Evolutionary conservation across 805 yeast species (phyloP), one percentile per base, ranked within the genome.

Genomic region (Scheffersomyces stipitis): DNA sequence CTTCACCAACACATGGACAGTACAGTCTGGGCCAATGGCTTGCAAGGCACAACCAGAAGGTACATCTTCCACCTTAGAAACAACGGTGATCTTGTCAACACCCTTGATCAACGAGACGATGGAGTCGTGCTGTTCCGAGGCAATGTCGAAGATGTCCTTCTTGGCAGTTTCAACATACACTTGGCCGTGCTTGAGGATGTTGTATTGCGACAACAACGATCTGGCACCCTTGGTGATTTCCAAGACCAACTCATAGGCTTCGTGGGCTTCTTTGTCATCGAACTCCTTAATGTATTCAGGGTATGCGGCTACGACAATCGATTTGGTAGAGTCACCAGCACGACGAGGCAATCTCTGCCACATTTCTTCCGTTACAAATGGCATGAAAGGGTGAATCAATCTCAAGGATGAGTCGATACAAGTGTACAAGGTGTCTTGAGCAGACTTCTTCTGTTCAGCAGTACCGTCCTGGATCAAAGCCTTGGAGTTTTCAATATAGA

Each of bases 271-370:
- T 18, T 54, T 70, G 52, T 90, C 80, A 58, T 78, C 80, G 44
- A 78, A 86, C 37, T 76, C 78, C 37, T 68, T 52, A 36, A 70
- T 69, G 62, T 71, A 83, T 37, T 64, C 76, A 39, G 99, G 99
- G 71, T 81, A 93, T 33, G 72, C 51, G 28, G 96, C 95, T 58
- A 79, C 78, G 34, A 81, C 81, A 60, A 93, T 88, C 15, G 96
- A 76, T 34, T 64, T 69, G 18, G 88, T 71, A 15, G 66, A 65
- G 53, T 86, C 96, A 36, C 80, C 69, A 5, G 78, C 75, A 60
- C 96, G 81, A 56, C 85, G 83, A 53, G 98, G 98, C 56, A 93
- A 72, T 68, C 98, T 86, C 73, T 93, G 99, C 97, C 97, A 93
- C 86, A 93, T 80, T 74, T 93, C 99, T 68, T 93, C 99, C 32